Percentiles rank a stretch among this genome's conserved stretches.
phyloP scores from a whole-genome alignment of 2,329 filamentous ascomycete species.

The Apiospora malaysiana region DNA sequence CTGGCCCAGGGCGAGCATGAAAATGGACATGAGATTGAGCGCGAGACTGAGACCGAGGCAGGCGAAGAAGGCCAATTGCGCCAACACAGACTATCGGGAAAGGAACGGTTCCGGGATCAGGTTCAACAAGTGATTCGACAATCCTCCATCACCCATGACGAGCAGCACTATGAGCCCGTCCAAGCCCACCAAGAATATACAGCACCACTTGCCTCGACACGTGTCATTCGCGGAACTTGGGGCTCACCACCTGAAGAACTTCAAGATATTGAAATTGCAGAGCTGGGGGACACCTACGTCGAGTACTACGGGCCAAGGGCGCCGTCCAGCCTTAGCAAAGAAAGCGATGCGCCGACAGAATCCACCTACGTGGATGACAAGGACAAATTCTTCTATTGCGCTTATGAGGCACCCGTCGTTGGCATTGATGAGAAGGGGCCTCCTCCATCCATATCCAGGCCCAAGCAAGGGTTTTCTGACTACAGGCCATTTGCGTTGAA shows the following conservation, averaged over 20 bases:
- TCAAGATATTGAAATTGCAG: conserved; percentile 22
- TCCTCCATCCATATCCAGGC: background rate
- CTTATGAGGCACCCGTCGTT: background rate
- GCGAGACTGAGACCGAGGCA: background rate
- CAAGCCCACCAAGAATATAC: background rate
- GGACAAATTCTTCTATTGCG: conserved; percentile 4
- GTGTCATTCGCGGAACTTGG: background rate
- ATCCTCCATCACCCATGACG: background rate
- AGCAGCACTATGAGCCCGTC: conserved; percentile 19
- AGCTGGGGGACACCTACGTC: conserved; percentile 18
- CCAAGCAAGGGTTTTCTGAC: background rate
- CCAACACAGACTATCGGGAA: conserved; percentile 10
- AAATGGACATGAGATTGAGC: background rate
- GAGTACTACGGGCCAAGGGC: conserved; percentile 25
- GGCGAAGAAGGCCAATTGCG: conserved; percentile 19
- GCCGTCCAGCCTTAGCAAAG: conserved; percentile 24
- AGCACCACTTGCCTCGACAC: background rate
- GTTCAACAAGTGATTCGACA: conserved; percentile 22
- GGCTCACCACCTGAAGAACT: background rate
- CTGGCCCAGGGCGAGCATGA: conserved; percentile 23
- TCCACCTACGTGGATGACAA: conserved; percentile 19
- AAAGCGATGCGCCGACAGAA: conserved; percentile 22
- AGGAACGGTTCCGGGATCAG: conserved; percentile 21
- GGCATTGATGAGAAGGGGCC: background rate
- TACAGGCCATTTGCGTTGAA: conserved; percentile 18